These are phyloP conservation scores for Breviolum minutum DNA, from an alignment of 73 alveolate genomes.

Conservation along the genomic window DNA sequence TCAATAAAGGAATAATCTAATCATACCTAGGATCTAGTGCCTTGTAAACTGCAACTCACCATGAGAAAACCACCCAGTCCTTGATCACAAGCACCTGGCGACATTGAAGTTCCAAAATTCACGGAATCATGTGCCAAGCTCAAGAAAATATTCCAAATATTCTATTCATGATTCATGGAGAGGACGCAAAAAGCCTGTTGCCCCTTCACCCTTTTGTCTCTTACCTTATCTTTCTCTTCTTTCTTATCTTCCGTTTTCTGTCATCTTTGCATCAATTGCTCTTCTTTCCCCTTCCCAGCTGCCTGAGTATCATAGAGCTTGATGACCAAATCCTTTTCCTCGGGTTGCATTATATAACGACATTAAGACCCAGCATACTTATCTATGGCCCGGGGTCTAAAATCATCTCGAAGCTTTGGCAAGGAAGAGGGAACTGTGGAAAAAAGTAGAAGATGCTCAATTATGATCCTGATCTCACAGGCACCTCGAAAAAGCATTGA, in stretches of 20 bases:
- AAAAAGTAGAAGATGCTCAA: no score
- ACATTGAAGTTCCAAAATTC: background rate
- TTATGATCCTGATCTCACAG: background rate
- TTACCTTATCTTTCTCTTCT: no score
- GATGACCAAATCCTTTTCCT: slow-evolving; percentile 93
- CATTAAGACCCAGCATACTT: background rate
- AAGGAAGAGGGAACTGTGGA: background rate
- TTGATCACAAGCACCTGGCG: slow-evolving; percentile 62
- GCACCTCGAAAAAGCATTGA: slow-evolving; percentile 68
- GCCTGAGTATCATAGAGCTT: slow-evolving; percentile 92
- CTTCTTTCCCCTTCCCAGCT: no score
- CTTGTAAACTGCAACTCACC: no score
- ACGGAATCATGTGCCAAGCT: background rate
- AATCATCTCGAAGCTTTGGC: background rate
- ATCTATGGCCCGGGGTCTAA: no score
- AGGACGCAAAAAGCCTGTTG: no score
- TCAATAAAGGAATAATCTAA: no score
- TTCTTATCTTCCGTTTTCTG: no score
- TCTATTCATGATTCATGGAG: no score
- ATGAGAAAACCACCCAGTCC: background rate
- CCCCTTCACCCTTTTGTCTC: no score
- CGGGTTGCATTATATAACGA: background rate
- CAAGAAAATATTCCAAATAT: background rate
- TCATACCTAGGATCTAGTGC: no score
- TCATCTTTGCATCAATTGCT: no score